phyloP scores from a whole-genome alignment of 495 filamentous ascomycete species.

The Podospora conica region DNA sequence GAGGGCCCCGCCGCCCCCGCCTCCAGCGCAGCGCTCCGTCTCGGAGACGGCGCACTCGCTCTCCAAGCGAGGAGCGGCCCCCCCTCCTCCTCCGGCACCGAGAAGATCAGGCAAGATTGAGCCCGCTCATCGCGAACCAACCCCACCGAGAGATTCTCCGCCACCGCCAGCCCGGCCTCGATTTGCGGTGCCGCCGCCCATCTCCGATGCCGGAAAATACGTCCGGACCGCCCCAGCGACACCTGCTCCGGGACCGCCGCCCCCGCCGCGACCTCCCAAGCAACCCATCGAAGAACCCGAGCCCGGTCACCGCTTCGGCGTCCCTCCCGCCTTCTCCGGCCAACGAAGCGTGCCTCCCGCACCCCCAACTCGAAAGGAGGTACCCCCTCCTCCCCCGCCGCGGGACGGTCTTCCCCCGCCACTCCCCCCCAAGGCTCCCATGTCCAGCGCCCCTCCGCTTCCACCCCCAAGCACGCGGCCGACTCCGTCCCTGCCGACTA shows the following conservation, averaged over 20 bases:
- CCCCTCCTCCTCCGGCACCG: slow-evolving; percentile 74
- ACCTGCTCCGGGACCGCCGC: slow-evolving; percentile 65
- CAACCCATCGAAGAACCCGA: slow-evolving; percentile 63
- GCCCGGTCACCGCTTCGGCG: slow-evolving; percentile 54
- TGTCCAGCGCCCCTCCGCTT: slow-evolving; percentile 53
- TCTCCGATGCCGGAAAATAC: slow-evolving; percentile 82
- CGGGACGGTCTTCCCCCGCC: slow-evolving; percentile 53
- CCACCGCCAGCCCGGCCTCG: slow-evolving; percentile 51
- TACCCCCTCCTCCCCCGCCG: slow-evolving; percentile 60
- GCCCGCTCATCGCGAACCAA: slow-evolving; percentile 43
- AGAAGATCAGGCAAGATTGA: slow-evolving; percentile 52
- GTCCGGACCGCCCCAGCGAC: slow-evolving; percentile 52
- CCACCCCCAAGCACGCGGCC: slow-evolving; percentile 43
- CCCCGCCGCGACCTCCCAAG: slow-evolving; percentile 84
- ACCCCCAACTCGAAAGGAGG: slow-evolving; percentile 62
- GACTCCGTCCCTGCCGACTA: slow-evolving; percentile 35
- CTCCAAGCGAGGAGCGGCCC: slow-evolving; percentile 64
- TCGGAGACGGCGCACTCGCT: slow-evolving; percentile 25
- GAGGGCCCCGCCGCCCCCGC: slow-evolving; percentile 55
- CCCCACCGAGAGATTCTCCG: slow-evolving; percentile 52
- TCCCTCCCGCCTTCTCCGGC: slow-evolving; percentile 77
- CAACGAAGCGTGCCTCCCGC: slow-evolving; percentile 66
- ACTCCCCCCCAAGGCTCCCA: slow-evolving; percentile 65
- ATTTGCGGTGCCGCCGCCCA: slow-evolving; percentile 77
- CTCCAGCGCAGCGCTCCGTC: slow-evolving; percentile 36